Conservation (phyloP, 2,329 filamentous ascomycete genomes). For the Aciculosporium take region DNA sequence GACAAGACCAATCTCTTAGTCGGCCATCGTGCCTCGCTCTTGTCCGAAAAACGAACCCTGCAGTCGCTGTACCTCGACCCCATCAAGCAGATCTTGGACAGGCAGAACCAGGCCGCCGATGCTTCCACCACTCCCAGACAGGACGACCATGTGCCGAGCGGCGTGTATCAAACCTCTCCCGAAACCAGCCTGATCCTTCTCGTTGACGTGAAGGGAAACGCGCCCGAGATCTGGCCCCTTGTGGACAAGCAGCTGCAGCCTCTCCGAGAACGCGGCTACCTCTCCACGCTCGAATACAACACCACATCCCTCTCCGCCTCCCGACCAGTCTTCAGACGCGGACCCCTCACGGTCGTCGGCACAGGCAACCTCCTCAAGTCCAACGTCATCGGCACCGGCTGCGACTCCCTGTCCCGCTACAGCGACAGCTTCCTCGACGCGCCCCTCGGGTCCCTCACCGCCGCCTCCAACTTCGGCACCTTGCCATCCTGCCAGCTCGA, state of each 20-base stretch:
- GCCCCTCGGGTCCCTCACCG: slow-evolving; percentile 31
- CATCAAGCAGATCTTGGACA: slow-evolving; percentile 41
- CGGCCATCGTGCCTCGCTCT: slow-evolving; percentile 39
- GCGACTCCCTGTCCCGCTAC: slow-evolving; percentile 2
- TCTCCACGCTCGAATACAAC: slow-evolving; percentile 31
- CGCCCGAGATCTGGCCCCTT: slow-evolving; percentile 13
- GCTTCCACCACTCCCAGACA: background rate
- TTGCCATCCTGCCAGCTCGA: slow-evolving; percentile 3
- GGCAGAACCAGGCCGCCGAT: slow-evolving; percentile 8
- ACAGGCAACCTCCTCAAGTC: slow-evolving; percentile 36
- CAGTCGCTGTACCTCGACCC: slow-evolving; percentile 48
- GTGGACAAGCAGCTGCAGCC: slow-evolving; percentile 31
- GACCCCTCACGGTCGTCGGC: slow-evolving; percentile 52
- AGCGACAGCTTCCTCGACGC: slow-evolving; percentile 55
- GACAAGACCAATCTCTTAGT: slow-evolving; percentile 40
- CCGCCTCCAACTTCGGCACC: slow-evolving; percentile 1
- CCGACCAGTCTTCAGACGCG: slow-evolving; percentile 12
- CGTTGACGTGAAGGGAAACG: slow-evolving; percentile 49
- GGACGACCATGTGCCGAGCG: slow-evolving; percentile 29
- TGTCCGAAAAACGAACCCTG: slow-evolving; percentile 41
- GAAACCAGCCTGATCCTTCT: slow-evolving; percentile 43
- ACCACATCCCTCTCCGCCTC: slow-evolving; percentile 26
- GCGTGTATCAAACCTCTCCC: slow-evolving; percentile 41
- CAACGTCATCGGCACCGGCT: slow-evolving; percentile 3
- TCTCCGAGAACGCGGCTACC: slow-evolving; percentile 41